Evolutionary conservation across 768 basidiomycete species (phyloP).

Genomic region (Leccinum uliginosum): DNA sequence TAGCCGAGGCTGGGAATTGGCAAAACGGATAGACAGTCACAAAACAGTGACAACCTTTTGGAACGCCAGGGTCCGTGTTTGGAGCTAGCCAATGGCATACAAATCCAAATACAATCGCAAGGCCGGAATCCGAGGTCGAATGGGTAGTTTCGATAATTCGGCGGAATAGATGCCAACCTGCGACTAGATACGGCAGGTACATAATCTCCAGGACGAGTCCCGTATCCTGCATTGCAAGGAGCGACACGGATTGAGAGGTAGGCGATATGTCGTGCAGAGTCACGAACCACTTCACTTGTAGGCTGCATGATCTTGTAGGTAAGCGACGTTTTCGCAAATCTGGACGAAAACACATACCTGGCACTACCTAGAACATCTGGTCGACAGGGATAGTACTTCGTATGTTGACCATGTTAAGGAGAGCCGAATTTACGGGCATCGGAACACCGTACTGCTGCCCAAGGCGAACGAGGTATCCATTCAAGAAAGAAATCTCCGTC

Average conservation of each 20-base stretch:
- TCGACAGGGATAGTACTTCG: conserved; percentile 54
- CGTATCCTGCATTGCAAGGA: not conserved
- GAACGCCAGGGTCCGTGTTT: not conserved
- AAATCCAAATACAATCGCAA: not conserved
- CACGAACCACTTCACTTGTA: not conserved
- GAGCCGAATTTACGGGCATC: conserved; percentile 53
- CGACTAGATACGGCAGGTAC: not conserved
- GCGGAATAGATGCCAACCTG: not conserved
- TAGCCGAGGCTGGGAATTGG: not conserved
- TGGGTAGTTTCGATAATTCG: not conserved
- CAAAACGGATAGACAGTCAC: not conserved
- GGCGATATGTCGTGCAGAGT: not conserved
- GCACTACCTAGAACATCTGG: conserved; percentile 26
- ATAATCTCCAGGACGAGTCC: not conserved
- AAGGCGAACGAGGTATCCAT: conserved; percentile 70
- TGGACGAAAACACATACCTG: conserved; percentile 10
- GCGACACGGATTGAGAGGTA: not conserved
- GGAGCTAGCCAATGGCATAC: not conserved
- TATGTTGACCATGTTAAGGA: conserved; percentile 58
- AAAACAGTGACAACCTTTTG: not conserved
- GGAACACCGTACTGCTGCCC: conserved; percentile 53
- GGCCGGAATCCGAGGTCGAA: not conserved
- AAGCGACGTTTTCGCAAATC: not conserved
- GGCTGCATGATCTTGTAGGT: not conserved
- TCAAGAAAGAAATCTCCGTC: conserved; percentile 81